Evolutionary conservation across 805 yeast genomes (phyloP), one percentile per base, ranked within the genome.

Genomic region (Candida xiaguanensis): DNA sequence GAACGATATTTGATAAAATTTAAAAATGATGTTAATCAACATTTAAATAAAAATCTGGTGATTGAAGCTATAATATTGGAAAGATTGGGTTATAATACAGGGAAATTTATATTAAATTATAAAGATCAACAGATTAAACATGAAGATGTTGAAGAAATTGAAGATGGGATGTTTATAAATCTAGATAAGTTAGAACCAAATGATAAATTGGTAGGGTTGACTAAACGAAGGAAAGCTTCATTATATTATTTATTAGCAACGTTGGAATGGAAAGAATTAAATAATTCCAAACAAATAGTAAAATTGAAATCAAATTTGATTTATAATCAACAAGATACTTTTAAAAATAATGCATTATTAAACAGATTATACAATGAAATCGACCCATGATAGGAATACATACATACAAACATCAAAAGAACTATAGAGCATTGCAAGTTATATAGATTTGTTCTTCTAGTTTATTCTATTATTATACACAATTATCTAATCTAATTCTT

Each of bases 231-330:
- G 39, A 88, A 88, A 54, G 78, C 89, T 1, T 77, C 86, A 0
- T 68, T 90, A 20, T 89, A 95, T 87, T 72, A 74, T 47, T 55
- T 89, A 19, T 55, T 89, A 19, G 81, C 96, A 0, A 82, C 88
- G 5, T 75, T 75, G 40, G 85, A 84, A 53, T 80, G 95, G 84
- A 41, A 58, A 11, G 42, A 45, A 12, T 46, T 66, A 14, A 53
- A 59, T 15, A 56, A 61, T 37, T 28, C 44, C 23, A 36, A 45
- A 4, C 70, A 65, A 41, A 51, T 62, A 6, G 42, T 45, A 31
- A 28, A 43, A 6, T 47, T 67, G 7, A 63, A 65, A 34, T 47
- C 63, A 14, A 43, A 46, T n/a, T 39, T 48, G n/a, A 47, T 45
- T 13, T 65, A 51, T 41, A 39, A 50, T 8, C 28, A 47, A 8